These are phyloP conservation scores for Diaporthe sp. DNA, from an alignment of 2,329 filamentous ascomycete species.

Conservation along the genomic window DNA sequence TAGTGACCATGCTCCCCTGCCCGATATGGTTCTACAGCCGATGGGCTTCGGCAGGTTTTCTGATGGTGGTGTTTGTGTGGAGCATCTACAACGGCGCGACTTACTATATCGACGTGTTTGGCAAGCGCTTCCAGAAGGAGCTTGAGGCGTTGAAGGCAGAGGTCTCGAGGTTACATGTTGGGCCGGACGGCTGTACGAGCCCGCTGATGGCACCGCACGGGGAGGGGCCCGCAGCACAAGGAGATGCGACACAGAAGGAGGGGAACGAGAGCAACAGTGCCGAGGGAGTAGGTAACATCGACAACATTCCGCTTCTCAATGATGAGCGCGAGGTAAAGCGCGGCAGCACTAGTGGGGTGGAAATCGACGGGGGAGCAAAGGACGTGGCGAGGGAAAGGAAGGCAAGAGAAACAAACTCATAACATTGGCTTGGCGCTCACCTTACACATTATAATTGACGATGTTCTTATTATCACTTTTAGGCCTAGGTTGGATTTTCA, in stretches of 20 bases:
- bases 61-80: slow-evolving; percentile 89
- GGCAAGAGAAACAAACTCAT: slow-evolving; percentile 38
- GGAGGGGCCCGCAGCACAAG: slow-evolving; percentile 31
- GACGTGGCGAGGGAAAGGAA: slow-evolving; percentile 61
- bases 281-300: slow-evolving; percentile 48
- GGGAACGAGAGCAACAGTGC: slow-evolving; percentile 35
- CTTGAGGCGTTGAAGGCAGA: slow-evolving; percentile 89
- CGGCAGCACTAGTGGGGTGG: slow-evolving; percentile 34
- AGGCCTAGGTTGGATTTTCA: neutral
- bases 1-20: slow-evolving; percentile 93
- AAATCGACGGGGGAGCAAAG: slow-evolving; percentile 55
- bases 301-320: slow-evolving; percentile 67
- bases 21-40: slow-evolving; percentile 94
- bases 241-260: slow-evolving; percentile 30
- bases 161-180: slow-evolving; percentile 86
- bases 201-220: slow-evolving; percentile 51
- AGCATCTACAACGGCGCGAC: slow-evolving; percentile 97
- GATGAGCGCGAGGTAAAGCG: slow-evolving; percentile 51
- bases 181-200: slow-evolving; percentile 57
- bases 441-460: neutral
- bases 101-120: slow-evolving; percentile 98
- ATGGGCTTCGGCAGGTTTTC: slow-evolving; percentile 80
- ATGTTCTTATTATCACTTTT: neutral
- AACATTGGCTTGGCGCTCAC: neutral
- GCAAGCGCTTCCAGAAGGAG: slow-evolving; percentile 96